These are phyloP conservation scores for Heterobasidion irregulare DNA, from an alignment of 1,284 basidiomycete species.

Conservation along the genomic window DNA sequence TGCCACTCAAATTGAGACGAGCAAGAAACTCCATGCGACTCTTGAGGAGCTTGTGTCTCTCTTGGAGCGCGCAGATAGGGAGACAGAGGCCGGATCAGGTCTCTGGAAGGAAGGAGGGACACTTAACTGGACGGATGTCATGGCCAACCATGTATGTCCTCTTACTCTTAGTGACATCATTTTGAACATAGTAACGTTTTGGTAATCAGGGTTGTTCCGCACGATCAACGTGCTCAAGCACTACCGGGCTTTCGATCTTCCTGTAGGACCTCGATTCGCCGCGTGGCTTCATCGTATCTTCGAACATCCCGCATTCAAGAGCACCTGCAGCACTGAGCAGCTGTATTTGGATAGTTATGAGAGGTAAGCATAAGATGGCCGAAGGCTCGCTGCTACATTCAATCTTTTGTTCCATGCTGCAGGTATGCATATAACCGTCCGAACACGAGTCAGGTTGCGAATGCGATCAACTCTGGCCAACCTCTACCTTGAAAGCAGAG, in stretches of 20 bases:
- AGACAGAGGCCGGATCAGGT: constrained; percentile 35
- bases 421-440: constrained; percentile 70
- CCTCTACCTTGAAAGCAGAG: constrained; percentile 40
- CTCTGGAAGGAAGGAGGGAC: constrained; percentile 49
- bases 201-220: constrained; percentile 51
- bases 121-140: constrained; percentile 62
- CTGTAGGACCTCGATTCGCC: constrained; percentile 36
- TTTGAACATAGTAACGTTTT: background rate
- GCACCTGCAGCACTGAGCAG: constrained; percentile 63
- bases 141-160: constrained; percentile 67
- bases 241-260: constrained; percentile 60
- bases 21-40: constrained; percentile 46
- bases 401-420: constrained; percentile 1
- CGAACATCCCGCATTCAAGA: constrained; percentile 54
- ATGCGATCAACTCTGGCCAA: constrained; percentile 59
- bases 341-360: constrained; percentile 76
- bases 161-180: background rate
- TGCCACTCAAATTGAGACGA: constrained; percentile 44
- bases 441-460: constrained; percentile 65
- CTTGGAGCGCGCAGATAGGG: constrained; percentile 48
- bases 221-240: constrained; percentile 58
- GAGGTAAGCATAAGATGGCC: constrained; percentile 28
- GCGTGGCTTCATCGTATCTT: constrained; percentile 51
- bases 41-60: constrained; percentile 47
- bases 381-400: background rate